Conservation (phyloP, 805 yeast species). For the Candida maris region DNA sequence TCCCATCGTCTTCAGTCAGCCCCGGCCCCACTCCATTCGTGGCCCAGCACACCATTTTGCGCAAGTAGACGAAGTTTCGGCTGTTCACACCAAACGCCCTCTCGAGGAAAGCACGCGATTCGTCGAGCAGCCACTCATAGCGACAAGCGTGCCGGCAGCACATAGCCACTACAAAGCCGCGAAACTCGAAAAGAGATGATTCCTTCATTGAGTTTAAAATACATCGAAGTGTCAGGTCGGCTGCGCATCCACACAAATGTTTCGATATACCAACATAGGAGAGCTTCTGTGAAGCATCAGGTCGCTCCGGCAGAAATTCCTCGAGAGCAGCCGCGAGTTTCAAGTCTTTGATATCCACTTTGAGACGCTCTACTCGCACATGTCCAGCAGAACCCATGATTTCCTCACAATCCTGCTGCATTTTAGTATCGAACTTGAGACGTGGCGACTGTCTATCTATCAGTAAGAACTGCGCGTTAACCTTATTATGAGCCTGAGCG, state of each 20-base stretch:
- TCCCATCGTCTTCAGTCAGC: conserved; percentile 34
- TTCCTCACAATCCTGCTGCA: conserved; percentile 48
- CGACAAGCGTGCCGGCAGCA: conserved; percentile 87
- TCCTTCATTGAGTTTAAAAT: conserved; percentile 32
- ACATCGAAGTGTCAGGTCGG: conserved; percentile 76
- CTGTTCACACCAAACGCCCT: conserved; percentile 28
- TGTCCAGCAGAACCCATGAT: conserved; percentile 2
- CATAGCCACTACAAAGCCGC: conserved; percentile 79
- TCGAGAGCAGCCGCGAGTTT: conserved; percentile 44
- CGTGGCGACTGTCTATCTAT: conserved; percentile 77
- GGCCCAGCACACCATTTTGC: conserved; percentile 83
- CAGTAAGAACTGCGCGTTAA: conserved; percentile 42
- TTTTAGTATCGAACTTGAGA: conserved; percentile 72
- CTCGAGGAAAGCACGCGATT: conserved; percentile 39
- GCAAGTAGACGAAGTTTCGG: conserved; percentile 37
- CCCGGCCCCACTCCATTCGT: conserved; percentile 61
- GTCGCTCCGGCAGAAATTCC: conserved; percentile 11
- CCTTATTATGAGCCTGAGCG: neutral
- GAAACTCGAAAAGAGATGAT: conserved; percentile 16
- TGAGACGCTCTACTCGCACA: conserved; percentile 39
- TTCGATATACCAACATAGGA: conserved; percentile 65
- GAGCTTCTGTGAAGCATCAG: neutral
- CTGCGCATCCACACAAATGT: conserved; percentile 92
- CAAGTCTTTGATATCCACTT: conserved; percentile 80
- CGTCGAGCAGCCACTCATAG: conserved; percentile 50